A percentile compares a stretch with the other conserved stretches of the same genome.
These are phyloP conservation scores for Aphanomyces euteiches DNA, from an alignment of 352 stramenopile species.

Conservation along the genomic window DNA sequence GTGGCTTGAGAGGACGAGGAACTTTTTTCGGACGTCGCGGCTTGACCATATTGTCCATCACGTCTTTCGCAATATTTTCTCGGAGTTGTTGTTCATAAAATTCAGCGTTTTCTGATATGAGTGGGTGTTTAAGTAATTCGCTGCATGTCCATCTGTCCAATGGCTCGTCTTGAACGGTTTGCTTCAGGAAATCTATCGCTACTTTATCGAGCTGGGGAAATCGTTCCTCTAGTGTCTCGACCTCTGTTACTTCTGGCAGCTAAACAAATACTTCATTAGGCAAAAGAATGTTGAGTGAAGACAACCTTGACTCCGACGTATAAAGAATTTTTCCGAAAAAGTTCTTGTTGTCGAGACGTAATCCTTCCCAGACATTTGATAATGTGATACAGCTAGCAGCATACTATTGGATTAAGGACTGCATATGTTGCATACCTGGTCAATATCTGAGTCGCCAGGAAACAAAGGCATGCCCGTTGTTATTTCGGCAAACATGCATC, in stretches of 20 bases:
- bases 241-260: constrained; percentile 49
- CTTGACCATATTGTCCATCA: constrained; percentile 45
- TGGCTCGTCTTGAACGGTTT: constrained; percentile 73
- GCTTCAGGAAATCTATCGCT: constrained; percentile 61
- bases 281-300: neutral
- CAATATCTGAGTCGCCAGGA: constrained; percentile 95
- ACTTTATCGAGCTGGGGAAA: constrained; percentile 66
- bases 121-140: constrained; percentile 69
- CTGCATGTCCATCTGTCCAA: constrained; percentile 76
- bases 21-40: neutral
- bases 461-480: constrained; percentile 95
- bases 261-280: neutral
- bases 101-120: constrained; percentile 55
- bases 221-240: constrained; percentile 54
- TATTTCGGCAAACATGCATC: constrained; percentile 95
- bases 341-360: constrained; percentile 68
- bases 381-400: constrained; percentile 42
- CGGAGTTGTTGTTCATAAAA: constrained; percentile 64
- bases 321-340: constrained; percentile 78
- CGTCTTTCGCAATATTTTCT: constrained; percentile 59
- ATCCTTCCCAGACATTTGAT: constrained; percentile 70
- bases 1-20: neutral
- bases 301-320: constrained; percentile 69
- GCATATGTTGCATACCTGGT: constrained; percentile 68
- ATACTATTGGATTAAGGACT: too few species aligned